A percentile compares a stretch with the other conserved stretches of the same genome.
Evolutionary conservation across 176 grass and related monocot species (phyloP).

Genomic region (Triticum urartu): DNA sequence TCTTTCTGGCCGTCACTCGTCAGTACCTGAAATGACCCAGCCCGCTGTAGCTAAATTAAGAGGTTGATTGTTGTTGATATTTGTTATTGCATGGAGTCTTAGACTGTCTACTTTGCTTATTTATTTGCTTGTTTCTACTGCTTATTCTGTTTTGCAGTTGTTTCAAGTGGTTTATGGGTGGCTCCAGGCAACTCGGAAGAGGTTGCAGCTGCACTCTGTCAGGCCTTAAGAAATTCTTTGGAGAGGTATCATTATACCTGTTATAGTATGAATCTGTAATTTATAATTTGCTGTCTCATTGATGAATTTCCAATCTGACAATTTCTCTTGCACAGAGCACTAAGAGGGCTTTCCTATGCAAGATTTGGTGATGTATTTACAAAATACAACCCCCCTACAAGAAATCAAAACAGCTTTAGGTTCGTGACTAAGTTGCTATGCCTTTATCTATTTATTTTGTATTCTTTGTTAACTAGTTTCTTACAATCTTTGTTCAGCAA

Average conservation of each 20-base stretch:
- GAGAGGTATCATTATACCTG: constrained; percentile 71
- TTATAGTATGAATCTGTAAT: constrained; percentile 9
- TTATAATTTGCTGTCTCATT: constrained; percentile 4
- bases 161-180: constrained; percentile 88
- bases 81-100: constrained; percentile 11
- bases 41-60: constrained; percentile 81
- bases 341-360: constrained; percentile 82
- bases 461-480: background rate
- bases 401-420: constrained; percentile 78
- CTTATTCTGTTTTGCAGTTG: constrained; percentile 50
- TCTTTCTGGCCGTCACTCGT: constrained; percentile 80
- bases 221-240: constrained; percentile 91
- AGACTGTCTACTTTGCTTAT: constrained; percentile 26
- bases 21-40: constrained; percentile 62
- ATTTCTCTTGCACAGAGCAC: constrained; percentile 53
- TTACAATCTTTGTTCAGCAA: background rate
- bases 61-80: constrained; percentile 57
- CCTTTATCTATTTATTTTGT: constrained; percentile 24
- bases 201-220: constrained; percentile 75
- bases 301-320: constrained; percentile 12
- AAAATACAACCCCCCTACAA: constrained; percentile 73
- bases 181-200: constrained; percentile 97
- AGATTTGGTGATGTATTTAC: constrained; percentile 96
- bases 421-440: constrained; percentile 24
- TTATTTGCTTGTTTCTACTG: constrained; percentile 21